These are phyloP conservation scores for Colletotrichum costaricense DNA, from an alignment of 2,329 filamentous ascomycete genomes.

Conservation along the genomic window DNA sequence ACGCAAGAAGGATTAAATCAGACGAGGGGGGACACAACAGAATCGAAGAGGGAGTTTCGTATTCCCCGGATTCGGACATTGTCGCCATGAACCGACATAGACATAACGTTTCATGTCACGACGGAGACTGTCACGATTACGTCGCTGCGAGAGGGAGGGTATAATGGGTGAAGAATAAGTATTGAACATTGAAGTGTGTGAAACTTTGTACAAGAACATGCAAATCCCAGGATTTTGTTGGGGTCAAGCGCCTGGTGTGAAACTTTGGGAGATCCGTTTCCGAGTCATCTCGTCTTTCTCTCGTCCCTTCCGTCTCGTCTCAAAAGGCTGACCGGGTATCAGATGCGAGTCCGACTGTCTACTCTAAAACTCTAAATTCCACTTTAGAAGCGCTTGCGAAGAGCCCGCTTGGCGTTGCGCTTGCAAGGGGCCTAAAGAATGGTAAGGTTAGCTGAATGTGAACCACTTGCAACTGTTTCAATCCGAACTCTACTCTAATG, in stretches of 20 bases:
- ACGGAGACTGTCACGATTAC: not conserved
- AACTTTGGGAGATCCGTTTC: slow-evolving; percentile 21
- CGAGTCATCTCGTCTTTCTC: slow-evolving; percentile 20
- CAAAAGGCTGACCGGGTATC: slow-evolving; percentile 18
- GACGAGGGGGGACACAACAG: not conserved
- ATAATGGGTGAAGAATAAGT: slow-evolving; percentile 20
- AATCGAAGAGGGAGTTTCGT: not conserved
- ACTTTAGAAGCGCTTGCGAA: slow-evolving; percentile 32
- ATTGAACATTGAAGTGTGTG: slow-evolving; percentile 31
- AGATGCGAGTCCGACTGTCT: slow-evolving; percentile 17
- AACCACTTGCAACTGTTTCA: slow-evolving; percentile 9
- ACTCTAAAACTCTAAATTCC: slow-evolving; percentile 16
- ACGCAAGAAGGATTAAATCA: not conserved
- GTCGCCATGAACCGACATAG: not conserved
- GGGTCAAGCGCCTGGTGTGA: slow-evolving; percentile 11
- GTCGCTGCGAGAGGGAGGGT: not conserved
- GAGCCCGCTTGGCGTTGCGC: slow-evolving; percentile 27
- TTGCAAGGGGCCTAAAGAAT: slow-evolving; percentile 22
- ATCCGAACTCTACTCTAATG: slow-evolving; percentile 5
- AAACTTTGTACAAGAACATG: slow-evolving; percentile 35
- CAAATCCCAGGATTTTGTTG: slow-evolving; percentile 26
- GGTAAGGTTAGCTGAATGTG: not conserved
- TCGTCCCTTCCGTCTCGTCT: slow-evolving; percentile 4
- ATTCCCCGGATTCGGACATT: too few relatives aligned
- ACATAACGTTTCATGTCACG: slow-evolving; percentile 18